Percentiles rank a stretch among this genome's conserved stretches.
Evolutionary conservation across 2,329 filamentous ascomycete genomes (phyloP).

Genomic region (Penicillium digitatum): DNA sequence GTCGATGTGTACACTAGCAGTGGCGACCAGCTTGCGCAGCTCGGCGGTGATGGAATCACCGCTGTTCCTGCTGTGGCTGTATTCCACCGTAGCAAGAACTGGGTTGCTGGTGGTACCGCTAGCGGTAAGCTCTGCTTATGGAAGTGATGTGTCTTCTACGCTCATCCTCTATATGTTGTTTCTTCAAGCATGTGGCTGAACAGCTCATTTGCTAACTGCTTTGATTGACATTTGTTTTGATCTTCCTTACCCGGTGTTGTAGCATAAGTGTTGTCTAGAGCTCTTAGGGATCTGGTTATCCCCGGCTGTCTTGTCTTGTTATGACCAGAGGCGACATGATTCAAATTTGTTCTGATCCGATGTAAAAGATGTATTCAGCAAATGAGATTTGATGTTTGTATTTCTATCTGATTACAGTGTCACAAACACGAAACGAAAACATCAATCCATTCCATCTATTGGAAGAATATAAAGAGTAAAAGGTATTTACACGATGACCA

Average conservation of each 20-base stretch:
- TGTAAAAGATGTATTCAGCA: neutral
- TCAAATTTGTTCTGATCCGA: neutral
- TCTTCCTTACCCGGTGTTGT: neutral
- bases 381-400: neutral
- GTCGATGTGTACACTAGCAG: slow-evolving; percentile 82
- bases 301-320: neutral
- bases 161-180: neutral
- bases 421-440: slow-evolving; percentile 12
- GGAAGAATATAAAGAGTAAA: slow-evolving; percentile 30
- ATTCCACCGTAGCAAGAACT: slow-evolving; percentile 81
- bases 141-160: slow-evolving; percentile 52
- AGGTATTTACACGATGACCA: slow-evolving; percentile 21
- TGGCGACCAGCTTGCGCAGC: slow-evolving; percentile 81
- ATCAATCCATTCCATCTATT: slow-evolving; percentile 33
- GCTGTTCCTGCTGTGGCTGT: slow-evolving; percentile 90
- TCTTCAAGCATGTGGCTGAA: neutral
- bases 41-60: slow-evolving; percentile 85
- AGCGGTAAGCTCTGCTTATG: slow-evolving; percentile 91
- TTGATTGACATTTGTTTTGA: neutral
- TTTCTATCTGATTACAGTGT: neutral
- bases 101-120: slow-evolving; percentile 87
- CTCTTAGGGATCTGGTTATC: neutral
- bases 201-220: neutral
- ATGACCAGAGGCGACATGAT: neutral
- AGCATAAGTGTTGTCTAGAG: neutral